Conservation (phyloP, 305 asterid genomes). For the Coffea humblotiana region DNA sequence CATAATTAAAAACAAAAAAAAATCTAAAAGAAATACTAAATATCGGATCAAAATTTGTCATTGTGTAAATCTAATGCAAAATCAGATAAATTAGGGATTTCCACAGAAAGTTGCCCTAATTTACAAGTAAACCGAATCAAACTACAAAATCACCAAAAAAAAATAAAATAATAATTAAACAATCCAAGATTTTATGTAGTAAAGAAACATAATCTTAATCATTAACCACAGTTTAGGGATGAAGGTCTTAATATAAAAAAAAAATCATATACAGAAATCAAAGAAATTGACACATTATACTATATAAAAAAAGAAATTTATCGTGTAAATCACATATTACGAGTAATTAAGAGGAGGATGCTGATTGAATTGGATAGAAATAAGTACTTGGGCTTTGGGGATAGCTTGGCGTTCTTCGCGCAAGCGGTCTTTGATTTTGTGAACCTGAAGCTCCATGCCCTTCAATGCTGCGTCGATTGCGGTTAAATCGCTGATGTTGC, state of each 20-base stretch:
- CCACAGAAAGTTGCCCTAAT: background rate
- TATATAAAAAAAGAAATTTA: background rate
- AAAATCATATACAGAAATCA: slow-evolving; percentile 5
- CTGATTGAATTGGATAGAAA: no score
- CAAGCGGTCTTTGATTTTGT: slow-evolving; percentile 60
- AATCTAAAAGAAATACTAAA: background rate
- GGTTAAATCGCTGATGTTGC: slow-evolving; percentile 68
- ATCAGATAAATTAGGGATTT: background rate
- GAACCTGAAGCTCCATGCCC: slow-evolving; percentile 93
- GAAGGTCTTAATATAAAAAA: background rate
- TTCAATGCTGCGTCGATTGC: slow-evolving; percentile 67
- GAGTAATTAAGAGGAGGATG: no score
- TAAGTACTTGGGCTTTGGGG: slow-evolving; percentile 77
- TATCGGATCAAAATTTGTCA: no score
- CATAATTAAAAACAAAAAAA: background rate
- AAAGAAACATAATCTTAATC: background rate
- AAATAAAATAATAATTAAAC: no score
- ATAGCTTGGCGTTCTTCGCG: slow-evolving; percentile 83
- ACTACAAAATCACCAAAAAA: background rate
- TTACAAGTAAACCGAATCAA: background rate
- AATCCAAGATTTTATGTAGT: background rate
- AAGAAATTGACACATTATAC: background rate
- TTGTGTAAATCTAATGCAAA: background rate
- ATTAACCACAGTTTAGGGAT: background rate
- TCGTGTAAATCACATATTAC: background rate